These are phyloP conservation scores for Mesotaenium endlicherianum DNA, from an alignment of 139 green algal species.

Conservation along the genomic window DNA sequence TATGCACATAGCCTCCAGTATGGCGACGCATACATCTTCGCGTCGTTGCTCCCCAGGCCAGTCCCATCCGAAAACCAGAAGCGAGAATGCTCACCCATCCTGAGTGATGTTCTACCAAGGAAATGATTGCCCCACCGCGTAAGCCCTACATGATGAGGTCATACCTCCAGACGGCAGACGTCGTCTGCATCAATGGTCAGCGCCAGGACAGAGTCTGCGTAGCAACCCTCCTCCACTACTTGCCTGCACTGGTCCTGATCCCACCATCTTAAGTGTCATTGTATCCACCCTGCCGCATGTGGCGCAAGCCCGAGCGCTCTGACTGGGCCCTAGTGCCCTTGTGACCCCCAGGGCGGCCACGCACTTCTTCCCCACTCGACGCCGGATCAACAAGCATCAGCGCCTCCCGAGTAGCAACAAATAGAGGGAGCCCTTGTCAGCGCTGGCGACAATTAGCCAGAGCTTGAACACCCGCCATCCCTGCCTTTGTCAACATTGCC, in stretches of 20 bases:
- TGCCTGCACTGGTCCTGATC: neutral
- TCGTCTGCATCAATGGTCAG: neutral
- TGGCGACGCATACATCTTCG: neutral
- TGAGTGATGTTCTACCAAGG: neutral
- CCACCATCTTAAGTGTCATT: neutral
- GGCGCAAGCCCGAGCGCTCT: neutral
- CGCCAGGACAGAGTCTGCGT: too few relatives aligned
- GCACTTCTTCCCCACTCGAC: neutral
- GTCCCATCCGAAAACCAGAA: neutral
- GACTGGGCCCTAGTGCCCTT: neutral
- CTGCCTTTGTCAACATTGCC: too few relatives aligned
- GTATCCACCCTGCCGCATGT: neutral
- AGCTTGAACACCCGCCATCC: too few relatives aligned
- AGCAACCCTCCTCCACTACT: neutral
- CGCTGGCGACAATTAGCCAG: too few relatives aligned
- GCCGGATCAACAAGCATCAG: neutral
- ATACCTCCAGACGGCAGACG: neutral
- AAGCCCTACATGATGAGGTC: neutral
- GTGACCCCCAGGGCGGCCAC: neutral
- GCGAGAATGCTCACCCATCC: neutral
- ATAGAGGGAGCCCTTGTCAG: too few relatives aligned
- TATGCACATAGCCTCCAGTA: too few relatives aligned
- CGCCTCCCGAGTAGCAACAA: neutral
- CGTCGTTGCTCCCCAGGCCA: neutral
- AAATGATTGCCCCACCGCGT: neutral